Evolutionary conservation across 1,284 basidiomycete genomes (phyloP).

Genomic region (Cutaneotrichosporon mucoides): DNA sequence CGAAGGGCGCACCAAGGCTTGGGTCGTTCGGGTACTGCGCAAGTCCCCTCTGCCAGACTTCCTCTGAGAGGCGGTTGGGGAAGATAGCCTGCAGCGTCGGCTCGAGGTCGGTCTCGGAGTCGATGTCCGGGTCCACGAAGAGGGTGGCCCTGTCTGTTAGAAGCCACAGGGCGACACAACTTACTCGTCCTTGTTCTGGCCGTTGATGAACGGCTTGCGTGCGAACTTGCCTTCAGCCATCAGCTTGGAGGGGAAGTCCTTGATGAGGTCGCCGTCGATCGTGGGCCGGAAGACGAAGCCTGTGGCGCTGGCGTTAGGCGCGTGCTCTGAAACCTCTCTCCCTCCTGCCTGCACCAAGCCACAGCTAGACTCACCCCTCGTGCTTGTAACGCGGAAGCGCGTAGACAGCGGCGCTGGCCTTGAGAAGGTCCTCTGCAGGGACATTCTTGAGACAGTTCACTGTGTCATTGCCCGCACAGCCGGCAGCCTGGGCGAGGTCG

Average conservation of each 20-base stretch:
- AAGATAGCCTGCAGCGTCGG: slow-evolving; percentile 21
- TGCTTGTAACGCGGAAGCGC: not conserved
- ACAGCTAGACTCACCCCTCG: no score
- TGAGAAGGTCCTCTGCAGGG: slow-evolving; percentile 26
- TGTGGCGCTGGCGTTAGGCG: not conserved
- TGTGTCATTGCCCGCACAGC: not conserved
- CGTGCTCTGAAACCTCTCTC: no score
- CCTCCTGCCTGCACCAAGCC: no score
- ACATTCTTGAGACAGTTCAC: slow-evolving; percentile 40
- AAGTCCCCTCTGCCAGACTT: slow-evolving; percentile 20
- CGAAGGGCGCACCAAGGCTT: slow-evolving; percentile 33
- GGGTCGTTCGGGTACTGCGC: slow-evolving; percentile 33
- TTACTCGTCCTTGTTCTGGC: slow-evolving; percentile 44
- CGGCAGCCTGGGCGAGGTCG: not conserved
- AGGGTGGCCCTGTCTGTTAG: slow-evolving; percentile 10
- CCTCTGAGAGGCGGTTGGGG: slow-evolving; percentile 13
- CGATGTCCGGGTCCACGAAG: slow-evolving; percentile 12
- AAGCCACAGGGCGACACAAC: no score
- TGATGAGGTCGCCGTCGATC: slow-evolving; percentile 45
- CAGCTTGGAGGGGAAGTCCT: slow-evolving; percentile 36
- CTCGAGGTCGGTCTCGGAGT: not conserved
- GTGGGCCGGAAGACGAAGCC: slow-evolving; percentile 20
- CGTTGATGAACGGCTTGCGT: slow-evolving; percentile 46
- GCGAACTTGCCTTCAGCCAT: slow-evolving; percentile 35
- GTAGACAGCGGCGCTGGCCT: slow-evolving; percentile 15